Evolutionary conservation across 176 grass and related monocot genomes (phyloP).

Genomic region (Tuctoria greenei): DNA sequence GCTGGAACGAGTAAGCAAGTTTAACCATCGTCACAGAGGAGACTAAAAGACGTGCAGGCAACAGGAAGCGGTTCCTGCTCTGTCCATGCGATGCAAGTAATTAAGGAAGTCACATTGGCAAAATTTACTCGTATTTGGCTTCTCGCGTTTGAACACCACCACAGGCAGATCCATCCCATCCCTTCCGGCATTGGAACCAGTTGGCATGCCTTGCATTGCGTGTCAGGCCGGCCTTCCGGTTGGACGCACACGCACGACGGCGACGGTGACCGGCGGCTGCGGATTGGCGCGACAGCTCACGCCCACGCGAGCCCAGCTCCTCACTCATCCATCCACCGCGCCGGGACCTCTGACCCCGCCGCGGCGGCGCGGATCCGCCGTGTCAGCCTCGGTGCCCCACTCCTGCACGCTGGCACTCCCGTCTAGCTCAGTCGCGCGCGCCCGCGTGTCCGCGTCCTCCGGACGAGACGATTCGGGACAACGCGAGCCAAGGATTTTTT

Average conservation of each 20-base stretch:
- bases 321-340: neutral
- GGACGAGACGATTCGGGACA: neutral
- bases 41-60: too few species aligned
- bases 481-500: neutral
- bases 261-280: neutral
- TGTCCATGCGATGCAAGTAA: neutral
- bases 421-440: neutral
- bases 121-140: neutral
- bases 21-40: too few species aligned
- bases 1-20: too few species aligned
- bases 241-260: neutral
- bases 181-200: too few species aligned
- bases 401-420: neutral
- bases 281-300: neutral
- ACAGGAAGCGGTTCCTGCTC: too few species aligned
- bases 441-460: constrained; percentile 3
- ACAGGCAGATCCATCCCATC: neutral
- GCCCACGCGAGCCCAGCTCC: neutral
- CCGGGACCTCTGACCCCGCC: neutral
- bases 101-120: neutral
- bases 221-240: neutral
- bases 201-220: neutral
- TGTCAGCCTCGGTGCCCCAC: constrained; percentile 1
- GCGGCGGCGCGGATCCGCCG: constrained; percentile 22
- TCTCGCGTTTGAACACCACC: neutral